Base-by-base conservation (phyloP, 192 early-diverging fungal species). In the Podila epicladia region DNA sequence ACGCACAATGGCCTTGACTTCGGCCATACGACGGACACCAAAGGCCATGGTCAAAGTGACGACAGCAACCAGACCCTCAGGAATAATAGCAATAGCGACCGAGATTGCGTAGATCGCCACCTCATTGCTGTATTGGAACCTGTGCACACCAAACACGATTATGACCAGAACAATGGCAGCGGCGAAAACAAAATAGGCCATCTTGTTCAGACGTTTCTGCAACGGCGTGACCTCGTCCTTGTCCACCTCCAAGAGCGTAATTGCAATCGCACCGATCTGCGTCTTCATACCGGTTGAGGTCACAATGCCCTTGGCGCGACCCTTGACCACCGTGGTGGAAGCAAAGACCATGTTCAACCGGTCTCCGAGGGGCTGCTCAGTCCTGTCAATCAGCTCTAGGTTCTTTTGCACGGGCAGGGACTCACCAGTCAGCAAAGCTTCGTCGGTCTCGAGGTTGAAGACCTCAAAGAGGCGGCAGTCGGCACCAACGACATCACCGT, bases 41-140 rank as follows among this genome's bases (percentile, higher is more conserved):
- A 97, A 83, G 8, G 95, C 94, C 91, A 96, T 95, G 33, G 96
- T 95, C 59, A 98, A 83, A 5, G 97, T 98, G 28, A 96, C 95
- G 24, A 98, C 95, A 20, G 95, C 96, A 58, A 98, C 90, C 20
- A 97, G 87, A 68, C 96, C 97, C 82, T 97, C 96, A 48, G 97
- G 97, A 77, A 98, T 96, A 20, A 96, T 92, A 15, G 95, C 92
- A 72, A 98, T 95, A 22, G 93, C 95, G 48, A 97, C 84, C 37
- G 91, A 91, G 53, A 97, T 91, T 28, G 94, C 96, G 71, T 93
- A 93, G 26, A 93, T 71, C 1, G 87, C 84, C 29, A 91, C 84
- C 53, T 93, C 89, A 38, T 79, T 82, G 17, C 64, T 83, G 61
- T 91, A 71, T 24, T 86, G 75, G 80, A 91, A 93, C 69, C 87